These are phyloP conservation scores for Colletotrichum tropicale DNA, from an alignment of 2,329 filamentous ascomycete species.

Conservation along the genomic window DNA sequence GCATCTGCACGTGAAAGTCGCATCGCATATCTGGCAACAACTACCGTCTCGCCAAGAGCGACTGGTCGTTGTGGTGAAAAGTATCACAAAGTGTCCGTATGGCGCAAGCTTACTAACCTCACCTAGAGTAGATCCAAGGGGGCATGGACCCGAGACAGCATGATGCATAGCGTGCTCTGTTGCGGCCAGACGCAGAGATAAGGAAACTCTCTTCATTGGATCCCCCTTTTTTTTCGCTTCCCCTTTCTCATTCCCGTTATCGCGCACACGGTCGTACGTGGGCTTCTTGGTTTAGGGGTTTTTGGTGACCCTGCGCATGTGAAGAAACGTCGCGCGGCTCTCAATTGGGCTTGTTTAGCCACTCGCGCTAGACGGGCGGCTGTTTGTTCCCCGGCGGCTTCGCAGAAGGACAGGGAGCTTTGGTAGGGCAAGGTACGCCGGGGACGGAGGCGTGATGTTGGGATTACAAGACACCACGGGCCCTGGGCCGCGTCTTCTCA, in stretches of 20 bases:
- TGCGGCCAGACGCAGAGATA: not conserved
- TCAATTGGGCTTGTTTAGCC: not conserved
- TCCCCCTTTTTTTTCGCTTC: not conserved
- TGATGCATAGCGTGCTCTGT: not conserved
- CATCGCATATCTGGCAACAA: not conserved
- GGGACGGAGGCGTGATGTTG: not conserved
- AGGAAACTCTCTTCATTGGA: slow-evolving; percentile 13
- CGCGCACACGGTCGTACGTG: not conserved
- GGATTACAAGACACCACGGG: not conserved
- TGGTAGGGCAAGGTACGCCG: not conserved
- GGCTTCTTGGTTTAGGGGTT: not conserved
- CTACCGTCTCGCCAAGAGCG: not conserved
- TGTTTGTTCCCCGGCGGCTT: not conserved
- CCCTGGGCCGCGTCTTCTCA: not conserved
- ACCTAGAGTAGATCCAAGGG: not conserved
- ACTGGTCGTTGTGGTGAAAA: not conserved
- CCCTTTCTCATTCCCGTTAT: slow-evolving; percentile 3
- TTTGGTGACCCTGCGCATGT: not conserved
- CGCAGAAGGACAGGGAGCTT: not conserved
- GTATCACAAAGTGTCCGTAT: not conserved
- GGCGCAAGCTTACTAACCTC: not conserved
- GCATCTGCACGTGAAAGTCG: not conserved
- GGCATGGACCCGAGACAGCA: slow-evolving; percentile 1
- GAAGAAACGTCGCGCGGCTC: slow-evolving; percentile 1
- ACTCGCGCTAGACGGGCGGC: not conserved